Base-by-base conservation (phyloP, 1,284 basidiomycete species). In the Hortiboletus rubellus region DNA sequence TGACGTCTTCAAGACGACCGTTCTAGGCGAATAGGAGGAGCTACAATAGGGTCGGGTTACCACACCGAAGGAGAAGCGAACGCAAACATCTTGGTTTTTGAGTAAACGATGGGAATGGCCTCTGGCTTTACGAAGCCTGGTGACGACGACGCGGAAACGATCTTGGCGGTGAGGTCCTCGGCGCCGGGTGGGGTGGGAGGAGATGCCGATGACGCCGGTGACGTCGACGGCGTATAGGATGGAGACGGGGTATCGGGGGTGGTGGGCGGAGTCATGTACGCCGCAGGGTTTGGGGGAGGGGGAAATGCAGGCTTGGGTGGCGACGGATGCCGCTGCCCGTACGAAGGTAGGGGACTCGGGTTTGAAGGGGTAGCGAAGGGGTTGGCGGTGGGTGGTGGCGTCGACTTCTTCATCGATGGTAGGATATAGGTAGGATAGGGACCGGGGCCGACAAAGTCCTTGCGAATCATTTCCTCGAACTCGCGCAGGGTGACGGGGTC, bases 391-490 rank as follows among this genome's bases (percentile, higher is more conserved):
- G 76, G 74, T 7, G 81, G 74, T 0, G 77, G 70, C 0, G 81
- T 79, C 2, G 76, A 71, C 64, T 81, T 82, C 56, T 84, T 85
- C 0, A 82, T 80, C 63, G 82, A 79, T 0, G 82, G 77, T 0
- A 86, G 75, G 0, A 80, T 77, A 59, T 87, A 87, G 0, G 79
- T 81, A 0, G 85, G 85, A 57, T 85, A 87, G 0, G 82, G 78
- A 0, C 80, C 79, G 1, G 72, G 60, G n/a, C 79, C 77, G 22
- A 75, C 74, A 65, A 89, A 92, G 53, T 91, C 87, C 27, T 77
- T 76, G 37, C 79, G 78, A 1, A 92, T 82, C 70, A 80, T 81
- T 0, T 65, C 67, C 64, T 90, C 84, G 67, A 93, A 93, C 45
- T 81, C 83, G 11, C 70, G 66, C 3, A 94, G 77, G 5, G 89